Evolutionary conservation across 2,329 filamentous ascomycete genomes (phyloP), one percentile per base, ranked within the genome.

Genomic region (Fusarium brevicatenulatum): DNA sequence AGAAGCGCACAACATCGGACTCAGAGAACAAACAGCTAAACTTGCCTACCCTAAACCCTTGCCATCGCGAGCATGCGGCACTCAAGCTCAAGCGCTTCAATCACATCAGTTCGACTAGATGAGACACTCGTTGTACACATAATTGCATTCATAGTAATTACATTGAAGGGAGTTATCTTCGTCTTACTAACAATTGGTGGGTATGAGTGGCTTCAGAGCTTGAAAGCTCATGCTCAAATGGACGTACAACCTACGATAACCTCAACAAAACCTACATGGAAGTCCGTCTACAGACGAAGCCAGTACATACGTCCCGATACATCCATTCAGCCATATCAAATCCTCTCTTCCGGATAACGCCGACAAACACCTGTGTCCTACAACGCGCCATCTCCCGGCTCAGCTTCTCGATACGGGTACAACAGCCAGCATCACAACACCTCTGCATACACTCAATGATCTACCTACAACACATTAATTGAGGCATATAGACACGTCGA

Each of bases 401-500:
- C 19, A 30, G 36, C 19, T 13, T 16, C 50, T 40, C 25, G 16
- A 50, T 50, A 59, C 65, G 23, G 23, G 55, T 37, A 19, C 23
- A 21, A 1, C n/a, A 18, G 12, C 10, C 32, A 50, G 44, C 36
- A 28, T 59, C 37, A n/a, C 52, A 54, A 69, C 47, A 25, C 28
- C 18, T 42, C 18, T 28, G 25, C 34, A 25, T 6, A 21, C 21
- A 34, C 25, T 36, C 43, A 49, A 28, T 18, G 9, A 53, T 50
- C 43, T 36, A n/a, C 61, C 43, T 36, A n/a, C 61, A 50, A 42
- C 46, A 59, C 55, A 69, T 15, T 34, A 37, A 43, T 36, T 57
- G 43, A 71, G 28, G 40, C 66, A 70, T 50, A 64, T 52, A 72
- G 63, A 46, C 58, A 66, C 60, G 50, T 64, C 43, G 37, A 46